Percentiles rank a stretch among this genome's conserved stretches.
Evolutionary conservation across 495 filamentous ascomycete genomes (phyloP).

Genomic region (Evansstolkia leycettana): DNA sequence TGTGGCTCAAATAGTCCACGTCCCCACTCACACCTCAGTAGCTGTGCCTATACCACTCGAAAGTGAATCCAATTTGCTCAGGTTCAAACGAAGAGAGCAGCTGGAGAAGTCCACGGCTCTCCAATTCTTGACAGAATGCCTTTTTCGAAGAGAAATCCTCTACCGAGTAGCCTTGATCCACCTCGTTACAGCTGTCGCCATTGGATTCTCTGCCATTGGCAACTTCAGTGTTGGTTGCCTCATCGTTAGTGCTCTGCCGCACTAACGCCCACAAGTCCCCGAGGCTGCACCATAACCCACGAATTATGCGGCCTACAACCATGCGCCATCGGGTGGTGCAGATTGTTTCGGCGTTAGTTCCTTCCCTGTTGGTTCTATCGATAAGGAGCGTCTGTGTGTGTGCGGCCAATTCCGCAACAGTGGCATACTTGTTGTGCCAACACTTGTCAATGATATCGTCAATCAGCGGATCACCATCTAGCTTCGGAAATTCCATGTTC

Average conservation of each 20-base stretch:
- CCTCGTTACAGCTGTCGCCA: slow-evolving; percentile 2
- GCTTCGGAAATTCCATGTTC: slow-evolving; percentile 21
- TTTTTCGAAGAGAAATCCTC: slow-evolving; percentile 12
- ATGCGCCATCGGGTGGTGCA: too few relatives aligned
- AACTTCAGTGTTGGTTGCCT: slow-evolving; percentile 1
- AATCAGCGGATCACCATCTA: slow-evolving; percentile 20
- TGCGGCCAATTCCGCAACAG: slow-evolving; percentile 17
- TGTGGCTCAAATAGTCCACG: too few relatives aligned
- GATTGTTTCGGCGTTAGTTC: not conserved
- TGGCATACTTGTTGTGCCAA: slow-evolving; percentile 24
- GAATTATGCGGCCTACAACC: too few relatives aligned
- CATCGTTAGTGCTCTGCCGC: not conserved
- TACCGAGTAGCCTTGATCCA: slow-evolving; percentile 4
- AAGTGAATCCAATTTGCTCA: slow-evolving; percentile 16
- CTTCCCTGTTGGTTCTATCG: slow-evolving; percentile 2
- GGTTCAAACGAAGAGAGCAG: slow-evolving; percentile 17
- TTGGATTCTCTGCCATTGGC: not conserved
- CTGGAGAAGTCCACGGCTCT: slow-evolving; percentile 16
- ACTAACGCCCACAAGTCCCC: slow-evolving; percentile 1
- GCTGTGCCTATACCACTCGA: slow-evolving; percentile 15
- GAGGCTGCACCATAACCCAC: too few relatives aligned
- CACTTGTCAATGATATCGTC: slow-evolving; percentile 26
- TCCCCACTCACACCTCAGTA: not conserved
- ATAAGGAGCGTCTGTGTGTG: slow-evolving; percentile 8
- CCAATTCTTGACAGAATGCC: slow-evolving; percentile 15